Base-by-base conservation (phyloP, 2,329 filamentous ascomycete genomes). In the Aulographum hederae region DNA sequence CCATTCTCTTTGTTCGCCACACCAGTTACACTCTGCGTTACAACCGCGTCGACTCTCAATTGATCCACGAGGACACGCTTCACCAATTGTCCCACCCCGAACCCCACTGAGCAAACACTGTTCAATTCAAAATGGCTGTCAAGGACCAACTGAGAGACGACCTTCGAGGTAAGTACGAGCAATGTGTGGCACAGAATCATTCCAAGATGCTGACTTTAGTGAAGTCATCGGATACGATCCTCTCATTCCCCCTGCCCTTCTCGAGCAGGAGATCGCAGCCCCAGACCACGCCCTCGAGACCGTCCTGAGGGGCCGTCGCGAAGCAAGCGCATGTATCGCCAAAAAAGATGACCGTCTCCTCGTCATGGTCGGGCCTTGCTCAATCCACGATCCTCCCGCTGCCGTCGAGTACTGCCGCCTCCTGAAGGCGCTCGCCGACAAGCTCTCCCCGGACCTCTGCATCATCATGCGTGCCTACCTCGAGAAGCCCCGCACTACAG, bases 391-490 rank as follows among this genome's bases (percentile, higher is more conserved):
- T 58, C 89, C 89, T 6, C 72, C 65, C 30, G 73, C 73, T 11
- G 89, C 89, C 26, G 64, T 91, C 44, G 84, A 94, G 56, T 98
- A 98, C 65, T 81, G 78, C 52, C 60, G 67, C 39, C 72, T 76
- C 35, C 69, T 98, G 30, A 78, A 82, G 59, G 59, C 65, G 32
- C 63, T 94, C 30, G 71, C 84, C 37, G 70, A 78, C 41, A 81
- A 78, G 64, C 74, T 94, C 39, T 72, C 74, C 38, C 65, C 73
- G 44, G 85, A 95, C 52, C 67, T 98, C 29, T 75, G 75, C 54
- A 79, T 98, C 53, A 75, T 98, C 48, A 98, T 98, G 89, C 81
- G 89, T 46, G 84, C 85, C 50, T 98, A 98, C 69, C 77, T 98
- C 32, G 89, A 98, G 67, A 98, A 98, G 68, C 89, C 89, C 26